phyloP scores from a whole-genome alignment of 2,329 filamentous ascomycete genomes.

The Aquanectria penicillioides region DNA sequence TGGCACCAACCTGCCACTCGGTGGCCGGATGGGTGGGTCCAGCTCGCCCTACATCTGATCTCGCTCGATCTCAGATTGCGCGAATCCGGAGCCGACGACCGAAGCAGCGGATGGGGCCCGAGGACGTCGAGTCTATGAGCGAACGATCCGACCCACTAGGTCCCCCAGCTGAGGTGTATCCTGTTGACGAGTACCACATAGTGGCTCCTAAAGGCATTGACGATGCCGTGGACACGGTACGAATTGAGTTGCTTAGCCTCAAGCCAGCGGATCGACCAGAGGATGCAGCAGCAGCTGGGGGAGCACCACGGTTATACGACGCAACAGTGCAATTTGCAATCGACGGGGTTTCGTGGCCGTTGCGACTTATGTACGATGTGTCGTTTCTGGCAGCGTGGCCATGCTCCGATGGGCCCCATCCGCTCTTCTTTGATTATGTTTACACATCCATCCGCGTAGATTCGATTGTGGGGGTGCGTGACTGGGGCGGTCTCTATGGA shows the following conservation, averaged over 20 bases:
- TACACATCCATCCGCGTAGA: slow-evolving; percentile 70
- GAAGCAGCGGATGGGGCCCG: slow-evolving; percentile 64
- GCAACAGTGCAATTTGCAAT: slow-evolving; percentile 72
- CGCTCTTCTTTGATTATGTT: slow-evolving; percentile 77
- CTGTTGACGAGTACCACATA: slow-evolving; percentile 74
- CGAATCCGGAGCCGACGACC: slow-evolving; percentile 70
- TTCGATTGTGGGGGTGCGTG: slow-evolving; percentile 70
- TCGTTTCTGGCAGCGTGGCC: slow-evolving; percentile 74
- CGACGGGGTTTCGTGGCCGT: slow-evolving; percentile 70
- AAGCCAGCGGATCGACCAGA: slow-evolving; percentile 52
- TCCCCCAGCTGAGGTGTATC: slow-evolving; percentile 69
- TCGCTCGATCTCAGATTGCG: slow-evolving; percentile 75
- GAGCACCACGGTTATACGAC: slow-evolving; percentile 63
- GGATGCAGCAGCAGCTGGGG: slow-evolving; percentile 33
- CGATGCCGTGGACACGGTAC: slow-evolving; percentile 71
- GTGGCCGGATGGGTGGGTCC: slow-evolving; percentile 81
- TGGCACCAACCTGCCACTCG: slow-evolving; percentile 76
- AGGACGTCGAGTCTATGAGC: slow-evolving; percentile 73
- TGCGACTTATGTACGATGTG: slow-evolving; percentile 71
- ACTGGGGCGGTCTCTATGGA: slow-evolving; percentile 68
- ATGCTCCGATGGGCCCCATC: slow-evolving; percentile 71
- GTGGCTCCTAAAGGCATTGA: slow-evolving; percentile 65
- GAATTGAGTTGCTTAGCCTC: slow-evolving; percentile 75
- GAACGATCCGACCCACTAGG: slow-evolving; percentile 76
- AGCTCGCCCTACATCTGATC: slow-evolving; percentile 72